Evolutionary conservation across 441 rosid genomes (phyloP).

Genomic region (Adansonia rubrostipa): DNA sequence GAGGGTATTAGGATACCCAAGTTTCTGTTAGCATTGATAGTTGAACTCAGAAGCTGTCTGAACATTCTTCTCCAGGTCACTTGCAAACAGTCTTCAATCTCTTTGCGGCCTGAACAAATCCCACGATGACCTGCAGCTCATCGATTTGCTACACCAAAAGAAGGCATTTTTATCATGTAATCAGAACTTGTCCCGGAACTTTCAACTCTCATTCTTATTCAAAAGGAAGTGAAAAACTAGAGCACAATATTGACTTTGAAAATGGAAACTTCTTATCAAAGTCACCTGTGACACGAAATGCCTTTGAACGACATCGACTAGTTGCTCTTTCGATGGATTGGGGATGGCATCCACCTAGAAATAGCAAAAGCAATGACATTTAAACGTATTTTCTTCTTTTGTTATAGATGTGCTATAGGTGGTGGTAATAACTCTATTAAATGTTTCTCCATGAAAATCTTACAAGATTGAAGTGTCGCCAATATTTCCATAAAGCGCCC

Average conservation of each 20-base stretch:
- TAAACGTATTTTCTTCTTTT: neutral
- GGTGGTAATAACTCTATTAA: neutral
- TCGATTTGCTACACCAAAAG: slow-evolving; percentile 75
- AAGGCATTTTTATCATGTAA: neutral
- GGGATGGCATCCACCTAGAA: slow-evolving; percentile 77
- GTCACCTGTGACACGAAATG: slow-evolving; percentile 95
- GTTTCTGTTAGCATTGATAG: slow-evolving; percentile 48
- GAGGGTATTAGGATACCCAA: slow-evolving; percentile 34
- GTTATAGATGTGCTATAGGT: neutral
- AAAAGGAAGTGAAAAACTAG: no score
- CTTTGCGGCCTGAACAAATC: slow-evolving; percentile 93
- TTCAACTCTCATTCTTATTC: no score
- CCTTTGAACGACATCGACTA: slow-evolving; percentile 81
- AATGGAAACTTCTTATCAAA: no score
- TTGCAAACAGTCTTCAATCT: slow-evolving; percentile 78
- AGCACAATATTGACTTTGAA: no score
- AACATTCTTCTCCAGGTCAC: slow-evolving; percentile 33
- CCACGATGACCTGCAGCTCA: slow-evolving; percentile 93
- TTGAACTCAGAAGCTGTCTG: slow-evolving; percentile 26
- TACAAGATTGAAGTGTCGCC: slow-evolving; percentile 94
- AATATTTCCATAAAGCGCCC: slow-evolving; percentile 86
- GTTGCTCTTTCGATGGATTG: slow-evolving; percentile 86
- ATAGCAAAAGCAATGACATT: slow-evolving; percentile 10
- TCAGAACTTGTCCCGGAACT: neutral
- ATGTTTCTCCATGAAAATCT: slow-evolving; percentile 34